phyloP scores from a whole-genome alignment of 2,329 filamentous ascomycete species.

The Alternaria brassicae region DNA sequence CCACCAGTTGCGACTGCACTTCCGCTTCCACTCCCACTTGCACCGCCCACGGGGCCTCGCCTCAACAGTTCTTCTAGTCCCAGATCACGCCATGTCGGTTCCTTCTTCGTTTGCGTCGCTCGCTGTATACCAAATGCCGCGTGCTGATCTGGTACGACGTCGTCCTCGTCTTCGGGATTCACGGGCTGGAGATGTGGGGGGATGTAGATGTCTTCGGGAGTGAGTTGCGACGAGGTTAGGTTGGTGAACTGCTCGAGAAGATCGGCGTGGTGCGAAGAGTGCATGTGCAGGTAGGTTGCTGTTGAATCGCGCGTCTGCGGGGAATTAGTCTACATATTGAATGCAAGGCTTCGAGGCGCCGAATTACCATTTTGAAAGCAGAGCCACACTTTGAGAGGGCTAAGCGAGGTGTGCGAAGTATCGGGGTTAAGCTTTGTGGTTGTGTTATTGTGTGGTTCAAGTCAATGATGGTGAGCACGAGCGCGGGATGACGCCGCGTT shows the following conservation, averaged over 20 bases:
- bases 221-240: constrained; percentile 37
- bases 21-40: constrained; percentile 13
- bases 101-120: constrained; percentile 74
- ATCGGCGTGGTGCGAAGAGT: constrained; percentile 73
- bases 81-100: constrained; percentile 80
- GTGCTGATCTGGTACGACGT: constrained; percentile 87
- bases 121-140: constrained; percentile 86
- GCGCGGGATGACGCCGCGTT: constrained; percentile 3
- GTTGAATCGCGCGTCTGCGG: constrained; percentile 72
- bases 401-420: background rate
- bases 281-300: constrained; percentile 79
- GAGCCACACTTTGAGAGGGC: background rate
- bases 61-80: constrained; percentile 75
- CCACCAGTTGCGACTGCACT: constrained; percentile 14
- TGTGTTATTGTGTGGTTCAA: background rate
- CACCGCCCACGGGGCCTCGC: constrained; percentile 59
- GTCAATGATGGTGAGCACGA: background rate
- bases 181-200: constrained; percentile 78
- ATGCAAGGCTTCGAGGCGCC: too few species aligned
- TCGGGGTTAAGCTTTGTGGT: background rate
- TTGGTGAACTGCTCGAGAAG: constrained; percentile 70
- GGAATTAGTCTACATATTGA: constrained; percentile 1
- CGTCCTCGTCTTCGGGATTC: constrained; percentile 88
- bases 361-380: constrained; percentile 5
- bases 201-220: constrained; percentile 79